A percentile compares a stretch with the other conserved stretches of the same genome.
phyloP scores from a whole-genome alignment of 2,329 filamentous ascomycete genomes.

The Colletotrichum sp. region DNA sequence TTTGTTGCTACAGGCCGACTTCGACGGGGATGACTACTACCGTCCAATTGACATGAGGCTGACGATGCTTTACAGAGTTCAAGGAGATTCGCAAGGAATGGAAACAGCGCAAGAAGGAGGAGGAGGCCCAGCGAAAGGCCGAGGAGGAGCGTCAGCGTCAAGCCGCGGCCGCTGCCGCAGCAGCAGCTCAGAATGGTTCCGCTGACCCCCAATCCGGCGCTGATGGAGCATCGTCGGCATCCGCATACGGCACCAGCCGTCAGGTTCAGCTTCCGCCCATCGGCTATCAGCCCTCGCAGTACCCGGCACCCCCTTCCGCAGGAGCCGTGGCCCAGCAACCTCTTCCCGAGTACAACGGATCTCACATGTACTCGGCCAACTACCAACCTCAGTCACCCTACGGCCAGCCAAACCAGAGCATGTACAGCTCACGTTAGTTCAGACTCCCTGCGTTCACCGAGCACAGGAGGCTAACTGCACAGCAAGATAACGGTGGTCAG shows the following conservation, averaged over 20 bases:
- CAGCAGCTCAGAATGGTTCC: constrained; percentile 59
- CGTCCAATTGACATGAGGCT: constrained; percentile 15
- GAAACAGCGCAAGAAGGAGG: constrained; percentile 99
- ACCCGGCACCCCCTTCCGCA: constrained; percentile 65
- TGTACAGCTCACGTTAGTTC: constrained; percentile 64
- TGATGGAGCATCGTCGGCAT: constrained; percentile 60
- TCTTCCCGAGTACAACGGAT: constrained; percentile 59
- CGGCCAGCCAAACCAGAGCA: constrained; percentile 59
- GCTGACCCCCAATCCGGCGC: constrained; percentile 50
- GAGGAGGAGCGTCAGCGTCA: constrained; percentile 82
- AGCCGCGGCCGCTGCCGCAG: constrained; percentile 41
- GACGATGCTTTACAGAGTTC: constrained; percentile 71
- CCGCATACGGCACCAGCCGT: constrained; percentile 62
- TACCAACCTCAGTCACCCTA: constrained; percentile 66
- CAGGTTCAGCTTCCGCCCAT: constrained; percentile 75
- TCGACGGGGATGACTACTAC: background rate
- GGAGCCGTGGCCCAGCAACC: constrained; percentile 53
- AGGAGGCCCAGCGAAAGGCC: constrained; percentile 87
- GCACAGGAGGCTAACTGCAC: background rate
- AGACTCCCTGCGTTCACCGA: background rate
- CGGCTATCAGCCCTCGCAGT: constrained; percentile 72
- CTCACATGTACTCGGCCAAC: constrained; percentile 58
- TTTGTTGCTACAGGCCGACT: background rate
- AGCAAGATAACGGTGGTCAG: constrained; percentile 25
- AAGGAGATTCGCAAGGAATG: constrained; percentile 99